Conservation (phyloP, 148 eudicot species). For the Dianthus caryophyllus region DNA sequence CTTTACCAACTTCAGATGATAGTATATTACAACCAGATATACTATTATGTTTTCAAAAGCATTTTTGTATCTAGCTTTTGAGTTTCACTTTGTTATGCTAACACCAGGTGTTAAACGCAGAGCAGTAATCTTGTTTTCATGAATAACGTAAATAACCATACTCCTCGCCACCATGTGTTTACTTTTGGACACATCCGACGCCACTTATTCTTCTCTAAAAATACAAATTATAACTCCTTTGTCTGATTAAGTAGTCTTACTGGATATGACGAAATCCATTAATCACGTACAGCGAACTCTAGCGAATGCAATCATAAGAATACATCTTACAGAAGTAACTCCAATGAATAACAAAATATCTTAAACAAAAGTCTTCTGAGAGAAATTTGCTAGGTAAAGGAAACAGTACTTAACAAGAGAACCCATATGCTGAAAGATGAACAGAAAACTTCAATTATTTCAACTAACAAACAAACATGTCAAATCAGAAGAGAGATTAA, state of each 20-base stretch:
- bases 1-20: no score
- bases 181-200: slow-evolving; percentile 1
- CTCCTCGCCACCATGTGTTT: background rate
- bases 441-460: background rate
- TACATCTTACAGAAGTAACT: background rate
- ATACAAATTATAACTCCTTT: background rate
- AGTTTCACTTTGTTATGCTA: no score
- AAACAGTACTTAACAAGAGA: background rate
- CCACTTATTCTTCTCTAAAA: background rate
- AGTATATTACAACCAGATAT: no score
- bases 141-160: background rate
- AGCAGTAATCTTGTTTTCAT: background rate
- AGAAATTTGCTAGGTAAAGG: background rate
- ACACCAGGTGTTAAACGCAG: background rate
- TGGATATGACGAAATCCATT: background rate
- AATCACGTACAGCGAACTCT: background rate
- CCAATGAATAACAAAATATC: background rate
- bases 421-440: background rate
- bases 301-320: background rate
- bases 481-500: slow-evolving; percentile 23
- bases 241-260: background rate
- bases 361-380: background rate
- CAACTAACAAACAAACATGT: background rate
- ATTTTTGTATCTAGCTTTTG: no score
- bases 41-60: no score